These are phyloP conservation scores for Vanilla planifolia DNA, from an alignment of 106 monocot species.

Conservation along the genomic window DNA sequence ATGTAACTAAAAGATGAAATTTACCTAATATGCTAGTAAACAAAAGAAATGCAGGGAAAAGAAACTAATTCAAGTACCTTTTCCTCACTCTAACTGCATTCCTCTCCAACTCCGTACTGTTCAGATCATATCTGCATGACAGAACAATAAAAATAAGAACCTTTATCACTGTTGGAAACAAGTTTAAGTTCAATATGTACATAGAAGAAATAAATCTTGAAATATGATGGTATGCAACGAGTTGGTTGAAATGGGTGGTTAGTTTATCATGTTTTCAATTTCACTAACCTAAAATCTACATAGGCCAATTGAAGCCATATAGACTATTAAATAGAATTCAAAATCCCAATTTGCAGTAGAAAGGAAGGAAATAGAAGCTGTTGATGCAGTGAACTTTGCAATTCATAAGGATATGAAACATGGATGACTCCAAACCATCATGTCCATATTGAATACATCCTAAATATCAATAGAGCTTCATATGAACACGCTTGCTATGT, in stretches of 20 bases:
- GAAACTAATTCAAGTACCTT: constrained; percentile 31
- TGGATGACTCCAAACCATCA: too few species aligned
- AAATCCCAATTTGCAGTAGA: too few species aligned
- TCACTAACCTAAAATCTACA: background rate
- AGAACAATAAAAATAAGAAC: background rate
- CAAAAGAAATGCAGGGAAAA: background rate
- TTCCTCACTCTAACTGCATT: constrained; percentile 23
- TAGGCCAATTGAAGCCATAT: too few species aligned
- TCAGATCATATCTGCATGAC: constrained; percentile 62
- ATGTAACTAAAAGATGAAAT: background rate
- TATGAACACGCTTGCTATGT: too few species aligned
- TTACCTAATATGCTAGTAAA: background rate
- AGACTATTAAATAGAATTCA: too few species aligned
- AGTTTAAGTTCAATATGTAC: background rate
- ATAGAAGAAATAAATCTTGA: background rate
- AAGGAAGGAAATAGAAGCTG: too few species aligned
- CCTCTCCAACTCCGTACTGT: constrained; percentile 68
- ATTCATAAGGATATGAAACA: too few species aligned
- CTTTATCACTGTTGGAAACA: background rate
- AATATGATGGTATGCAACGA: background rate
- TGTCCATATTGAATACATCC: too few species aligned
- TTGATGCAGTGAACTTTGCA: too few species aligned
- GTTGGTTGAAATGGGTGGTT: background rate
- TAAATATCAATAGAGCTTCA: too few species aligned
- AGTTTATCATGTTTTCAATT: background rate